Evolutionary conservation across 331 rosid species (phyloP).

Genomic region (Stylosanthes scabra): DNA sequence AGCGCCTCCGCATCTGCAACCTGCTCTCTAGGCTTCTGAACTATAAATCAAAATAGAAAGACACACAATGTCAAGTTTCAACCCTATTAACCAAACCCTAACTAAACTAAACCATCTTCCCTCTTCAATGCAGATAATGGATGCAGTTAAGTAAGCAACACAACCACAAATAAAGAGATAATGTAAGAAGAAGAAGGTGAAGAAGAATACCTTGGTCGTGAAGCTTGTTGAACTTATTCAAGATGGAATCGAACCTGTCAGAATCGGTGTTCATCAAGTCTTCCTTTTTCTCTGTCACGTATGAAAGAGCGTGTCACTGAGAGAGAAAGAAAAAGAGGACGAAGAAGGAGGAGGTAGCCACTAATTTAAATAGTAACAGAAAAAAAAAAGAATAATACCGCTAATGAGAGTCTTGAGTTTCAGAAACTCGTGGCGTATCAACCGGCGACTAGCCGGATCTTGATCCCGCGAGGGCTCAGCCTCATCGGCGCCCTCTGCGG

Average conservation of each 20-base stretch:
- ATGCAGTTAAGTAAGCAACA: background rate
- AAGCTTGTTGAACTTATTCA: constrained; percentile 60
- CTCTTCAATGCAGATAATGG: background rate
- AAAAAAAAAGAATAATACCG: constrained; percentile 18
- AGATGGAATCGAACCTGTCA: constrained; percentile 55
- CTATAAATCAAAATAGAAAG: constrained; percentile 39
- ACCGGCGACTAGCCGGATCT: constrained; percentile 55
- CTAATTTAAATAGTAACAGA: too few relatives aligned
- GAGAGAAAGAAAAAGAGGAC: background rate
- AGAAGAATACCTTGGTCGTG: constrained; percentile 61
- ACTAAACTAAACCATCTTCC: background rate
- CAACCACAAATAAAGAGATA: too few relatives aligned
- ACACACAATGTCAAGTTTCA: background rate
- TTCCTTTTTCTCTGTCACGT: constrained; percentile 65
- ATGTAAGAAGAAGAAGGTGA: background rate
- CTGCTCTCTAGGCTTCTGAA: constrained; percentile 86
- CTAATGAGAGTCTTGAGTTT: constrained; percentile 60
- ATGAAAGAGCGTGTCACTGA: background rate
- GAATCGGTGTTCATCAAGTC: constrained; percentile 56
- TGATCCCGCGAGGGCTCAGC: constrained; percentile 40
- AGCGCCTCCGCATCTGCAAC: constrained; percentile 92
- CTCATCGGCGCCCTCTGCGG: background rate
- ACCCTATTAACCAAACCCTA: background rate
- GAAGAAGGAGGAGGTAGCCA: background rate
- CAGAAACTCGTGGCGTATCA: constrained; percentile 69